Percentiles rank a stretch among this genome's conserved stretches.
These are phyloP conservation scores for Claviceps arundinis DNA, from an alignment of 2,329 filamentous ascomycete species.

Conservation along the genomic window DNA sequence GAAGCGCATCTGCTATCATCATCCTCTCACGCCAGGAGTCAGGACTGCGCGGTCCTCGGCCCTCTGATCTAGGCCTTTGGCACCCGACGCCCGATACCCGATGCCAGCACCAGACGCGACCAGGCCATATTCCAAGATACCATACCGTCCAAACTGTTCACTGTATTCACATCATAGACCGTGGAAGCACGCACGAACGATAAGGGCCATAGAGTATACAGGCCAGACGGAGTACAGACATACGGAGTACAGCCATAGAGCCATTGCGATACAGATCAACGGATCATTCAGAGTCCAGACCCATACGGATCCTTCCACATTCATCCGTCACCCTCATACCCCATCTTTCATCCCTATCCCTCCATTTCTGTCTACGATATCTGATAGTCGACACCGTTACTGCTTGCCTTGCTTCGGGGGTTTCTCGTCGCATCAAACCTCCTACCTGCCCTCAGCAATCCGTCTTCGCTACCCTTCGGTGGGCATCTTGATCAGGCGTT, in stretches of 20 bases:
- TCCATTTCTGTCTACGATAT: background rate
- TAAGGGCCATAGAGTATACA: too few species aligned
- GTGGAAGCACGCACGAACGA: too few species aligned
- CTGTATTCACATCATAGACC: too few species aligned
- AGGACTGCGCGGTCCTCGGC: background rate
- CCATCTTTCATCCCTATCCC: background rate
- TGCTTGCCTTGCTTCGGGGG: background rate
- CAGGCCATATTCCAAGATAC: background rate
- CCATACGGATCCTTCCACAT: background rate
- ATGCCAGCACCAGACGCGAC: background rate
- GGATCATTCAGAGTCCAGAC: background rate
- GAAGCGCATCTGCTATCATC: background rate
- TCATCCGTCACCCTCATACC: background rate
- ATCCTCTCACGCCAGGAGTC: background rate
- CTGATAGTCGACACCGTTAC: background rate
- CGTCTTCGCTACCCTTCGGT: background rate
- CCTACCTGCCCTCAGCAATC: background rate
- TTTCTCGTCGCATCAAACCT: background rate
- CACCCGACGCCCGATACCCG: too few species aligned
- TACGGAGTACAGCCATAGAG: too few species aligned
- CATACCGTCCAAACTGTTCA: background rate
- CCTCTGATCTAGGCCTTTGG: background rate
- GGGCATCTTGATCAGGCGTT: too few species aligned
- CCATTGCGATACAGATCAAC: too few species aligned
- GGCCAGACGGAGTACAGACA: too few species aligned